These are phyloP conservation scores for Saccharomycopsis microspora DNA, from an alignment of 805 yeast species.

Conservation along the genomic window DNA sequence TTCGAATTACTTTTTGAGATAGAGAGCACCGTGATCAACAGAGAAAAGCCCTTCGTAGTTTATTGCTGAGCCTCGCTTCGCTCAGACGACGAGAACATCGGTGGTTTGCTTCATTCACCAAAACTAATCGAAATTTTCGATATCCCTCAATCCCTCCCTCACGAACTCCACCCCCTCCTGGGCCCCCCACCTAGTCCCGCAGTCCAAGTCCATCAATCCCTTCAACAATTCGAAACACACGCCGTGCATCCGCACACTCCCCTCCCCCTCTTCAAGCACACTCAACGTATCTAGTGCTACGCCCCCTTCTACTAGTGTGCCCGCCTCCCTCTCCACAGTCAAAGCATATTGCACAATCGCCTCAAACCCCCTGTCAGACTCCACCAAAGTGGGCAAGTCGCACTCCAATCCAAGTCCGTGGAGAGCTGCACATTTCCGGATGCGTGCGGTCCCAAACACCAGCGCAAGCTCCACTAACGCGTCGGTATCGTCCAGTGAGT, in stretches of 20 bases:
- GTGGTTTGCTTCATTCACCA: too few species aligned
- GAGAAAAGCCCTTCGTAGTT: too few species aligned
- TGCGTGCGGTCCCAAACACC: constrained; percentile 62
- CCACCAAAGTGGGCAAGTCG: constrained; percentile 39
- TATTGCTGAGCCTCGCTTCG: too few species aligned
- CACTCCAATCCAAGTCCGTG: constrained; percentile 87
- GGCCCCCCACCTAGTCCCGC: constrained; percentile 44
- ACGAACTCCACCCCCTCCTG: too few species aligned
- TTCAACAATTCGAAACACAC: constrained; percentile 45
- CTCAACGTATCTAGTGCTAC: constrained; percentile 56
- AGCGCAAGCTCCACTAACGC: constrained; percentile 78
- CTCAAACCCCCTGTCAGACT: constrained; percentile 27
- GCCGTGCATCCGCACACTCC: constrained; percentile 27
- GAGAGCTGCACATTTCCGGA: constrained; percentile 66
- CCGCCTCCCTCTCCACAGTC: constrained; percentile 38
- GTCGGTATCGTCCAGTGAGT: constrained; percentile 87
- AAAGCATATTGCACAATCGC: constrained; percentile 33
- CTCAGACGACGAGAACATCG: too few species aligned
- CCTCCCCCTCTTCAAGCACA: constrained; percentile 27
- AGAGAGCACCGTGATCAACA: too few species aligned
- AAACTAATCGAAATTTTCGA: too few species aligned
- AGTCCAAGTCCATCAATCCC: constrained; percentile 48
- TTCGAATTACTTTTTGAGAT: too few species aligned
- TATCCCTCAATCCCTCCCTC: too few species aligned
- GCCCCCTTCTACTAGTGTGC: constrained; percentile 58